Base-by-base conservation (phyloP, 2,329 filamentous ascomycete species). In the Alternaria burnsii region DNA sequence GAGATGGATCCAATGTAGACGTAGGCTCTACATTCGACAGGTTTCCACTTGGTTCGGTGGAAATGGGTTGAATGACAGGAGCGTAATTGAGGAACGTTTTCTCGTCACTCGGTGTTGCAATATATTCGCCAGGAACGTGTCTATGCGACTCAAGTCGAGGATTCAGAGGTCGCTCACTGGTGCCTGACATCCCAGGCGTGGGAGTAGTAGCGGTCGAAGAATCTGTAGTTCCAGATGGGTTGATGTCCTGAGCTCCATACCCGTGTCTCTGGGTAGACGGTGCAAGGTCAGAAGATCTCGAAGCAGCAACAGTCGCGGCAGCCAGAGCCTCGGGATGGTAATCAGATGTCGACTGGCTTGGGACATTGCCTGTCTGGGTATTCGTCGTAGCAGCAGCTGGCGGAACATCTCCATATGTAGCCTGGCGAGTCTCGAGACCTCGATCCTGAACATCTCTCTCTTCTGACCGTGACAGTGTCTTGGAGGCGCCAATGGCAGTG, bases 111-210 rank as follows among this genome's bases (percentile, higher is more conserved):
- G 75, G 73, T 2, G 76, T 77, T 2, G 71, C 65, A n/a, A 66
- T 67, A 3, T 71, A 78, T 20, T 71, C 74, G 18, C 77, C 76
- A 12, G 77, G 76, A 36, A 78, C 67, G 44, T 77, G 75, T 9
- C 74, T 65, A 32, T 66, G 66, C 9, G 80, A 78, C 52, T 79
- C 79, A 18, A 78, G 69, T 16, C 66, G 55, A 10, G 58, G 55
- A 65, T 72, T 55, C 63, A 78, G 24, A 11, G 68, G 70, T 9
- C 65, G 56, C 10, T 61, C 64, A 30, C 40, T 18, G 20, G 42
- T 26, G 20, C 46, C 18, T 42, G 51, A 36, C 14, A 43, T 32
- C 12, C 44, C 50, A 40, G 42, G 38, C 8, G 46, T 58, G 5
- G 54, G 46, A 38, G 44, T 26, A 26, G 40, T 32, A 16, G 53